Base-by-base conservation (phyloP, 805 yeast species). In the Pachysolen tannophilus region DNA sequence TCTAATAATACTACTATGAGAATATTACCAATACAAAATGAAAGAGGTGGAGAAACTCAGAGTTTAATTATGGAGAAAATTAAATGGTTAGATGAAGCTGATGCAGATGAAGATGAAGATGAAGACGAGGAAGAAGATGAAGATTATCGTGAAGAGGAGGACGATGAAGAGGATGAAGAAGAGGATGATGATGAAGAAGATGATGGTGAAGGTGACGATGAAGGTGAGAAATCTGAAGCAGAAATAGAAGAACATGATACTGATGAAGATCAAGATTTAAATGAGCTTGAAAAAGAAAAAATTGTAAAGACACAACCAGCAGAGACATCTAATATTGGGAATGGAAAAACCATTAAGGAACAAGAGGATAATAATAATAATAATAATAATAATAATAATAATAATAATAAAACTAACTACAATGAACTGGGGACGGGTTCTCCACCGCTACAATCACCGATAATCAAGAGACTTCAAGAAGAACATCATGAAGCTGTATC, bases 81-180 rank as follows among this genome's bases (percentile, higher is more conserved):
- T 18, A 23, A 30, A 2, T 33, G 36, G 37, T 7, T 24, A 7
- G 25, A 32, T 24, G 39, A 37, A 20, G 31, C 41, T 18, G 29
- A 34, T 25, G 39, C 30, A 33, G 34, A 31, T 40, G 25, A 28
- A 27, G 32, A 36, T 30, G 45, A 52, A 36, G 46, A 53, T 32
- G 58, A 51, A 30, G 53, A 53, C 34, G 54, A 46, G 14, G 44
- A 47, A 27, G 44, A 52, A 43, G 30, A 38, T 42, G 26, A 23
- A 23, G 26, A 23, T 11, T 23, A 23, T 14, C 13, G 10, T 5
- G 26, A 11, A 11, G 13, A 14, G 13, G 13, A 23, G 26, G 26
- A 23, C 4, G 26, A 5, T 7, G 26, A 5, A 11, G 26, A 14
- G 13, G 13, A 23, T 7, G 26, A 32, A 13, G 36, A 33, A 11